Evolutionary conservation across 2,329 filamentous ascomycete species (phyloP), one percentile per base, ranked within the genome.

Genomic region (Tetracladium maxilliforme): DNA sequence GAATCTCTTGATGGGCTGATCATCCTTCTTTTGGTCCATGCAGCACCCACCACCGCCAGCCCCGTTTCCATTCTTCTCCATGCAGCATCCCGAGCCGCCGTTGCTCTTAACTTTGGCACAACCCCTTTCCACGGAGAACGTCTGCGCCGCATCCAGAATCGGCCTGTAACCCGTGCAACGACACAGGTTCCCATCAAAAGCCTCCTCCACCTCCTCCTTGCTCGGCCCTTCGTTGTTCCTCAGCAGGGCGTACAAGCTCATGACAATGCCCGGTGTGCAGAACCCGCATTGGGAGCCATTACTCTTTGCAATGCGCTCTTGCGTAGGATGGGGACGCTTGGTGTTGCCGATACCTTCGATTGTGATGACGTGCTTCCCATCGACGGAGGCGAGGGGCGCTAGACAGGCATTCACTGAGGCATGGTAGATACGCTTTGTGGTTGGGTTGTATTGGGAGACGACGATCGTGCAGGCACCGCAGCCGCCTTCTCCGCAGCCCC

Each of bases 341-440:
- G 81, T 74, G 46, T 78, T 81, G 8, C 90, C 90, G 41, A 98
- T 94, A 6, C 90, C 90, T 52, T 98, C 90, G 20, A 98, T 76
- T 4, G 90, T 98, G 45, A 98, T 86, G 43, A 95, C 83, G 64
- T 98, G 90, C 49, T 98, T 98, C 22, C 90, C 90, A 48, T 95
- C 90, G 21, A 95, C 69, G 41, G 84, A 92, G 37, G 84, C 80
- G 23, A 98, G 64, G 6, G 90, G 90, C 8, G 90, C 87, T 26
- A 98, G 61, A 47, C 90, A 98, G 21, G 90, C 90, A 47, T 98
- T 98, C 31, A 95, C 82, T 27, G 82, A 92, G 29, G 90, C 90
- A 59, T 98, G 87, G 45, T 95, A 95, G 39, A 95, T 81, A 47
- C 80, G 69, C 42, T 81, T 81, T 6, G 86, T 94, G 4, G 84